Evolutionary conservation across 78 protist genomes (phyloP), one percentile per base, ranked within the genome.

Genomic region (Planoprotostelium fungivorum): DNA sequence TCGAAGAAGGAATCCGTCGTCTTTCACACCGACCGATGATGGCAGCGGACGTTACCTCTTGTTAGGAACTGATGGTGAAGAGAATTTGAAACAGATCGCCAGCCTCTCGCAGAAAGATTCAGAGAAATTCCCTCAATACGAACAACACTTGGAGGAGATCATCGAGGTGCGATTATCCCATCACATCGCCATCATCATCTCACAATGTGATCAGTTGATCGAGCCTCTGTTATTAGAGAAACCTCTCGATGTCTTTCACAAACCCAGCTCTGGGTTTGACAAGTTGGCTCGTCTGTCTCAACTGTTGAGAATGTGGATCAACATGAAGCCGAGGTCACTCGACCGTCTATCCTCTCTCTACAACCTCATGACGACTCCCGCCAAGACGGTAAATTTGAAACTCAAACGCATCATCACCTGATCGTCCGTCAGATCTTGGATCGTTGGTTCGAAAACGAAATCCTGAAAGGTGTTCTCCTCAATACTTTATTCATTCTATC

Each of bases 1-100:
- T 5, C 16, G 73, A 51, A 51, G 16, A 51, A 85, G 95, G 28
- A 37, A 94, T 29, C 94, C 96, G 38, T 90, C 93, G n/a, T 91
- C 94, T 9, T 94, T 94, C 86, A 91, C 96, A 0, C 95, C 95
- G 16, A 90, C 93, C 34, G 90, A 51, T 25, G 84, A 36, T 10
- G 38, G 36, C 37, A 35, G 5, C 36, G 93, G 93, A 9, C 88
- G 84, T 23, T 86, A 73, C 84, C 91, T 94, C 35, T 0, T 94
- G 85, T 0, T 94, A 10, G 91, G 96, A n/a, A 0, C 1, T 31
- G 93, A 94, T 9, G n/a, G 0, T 35, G n/a, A 5, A 1, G 1
- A 0, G 29, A 94, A 51, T 25, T 63, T 23, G 0, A 37, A 0
- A 34, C 1, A 10, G 5, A 91, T 94, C 63, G 38, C 88, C 31